Conservation (phyloP, 1,284 basidiomycete species). For the Leccinum solheimii region DNA sequence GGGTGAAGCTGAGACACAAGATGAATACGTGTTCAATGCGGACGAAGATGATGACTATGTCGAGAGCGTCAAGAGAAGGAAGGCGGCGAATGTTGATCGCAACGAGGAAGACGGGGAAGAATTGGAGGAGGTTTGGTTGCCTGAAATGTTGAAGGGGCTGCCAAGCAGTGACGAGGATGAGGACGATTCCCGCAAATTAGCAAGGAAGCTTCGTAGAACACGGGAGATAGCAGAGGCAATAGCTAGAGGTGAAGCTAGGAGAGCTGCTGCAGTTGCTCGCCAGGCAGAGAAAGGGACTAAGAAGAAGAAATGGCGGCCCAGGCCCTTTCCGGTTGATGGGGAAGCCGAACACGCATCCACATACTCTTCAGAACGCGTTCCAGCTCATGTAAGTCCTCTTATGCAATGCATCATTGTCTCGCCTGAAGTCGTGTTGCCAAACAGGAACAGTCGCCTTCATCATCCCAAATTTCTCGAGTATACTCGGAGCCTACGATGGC, state of each 20-base stretch:
- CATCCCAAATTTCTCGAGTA: slow-evolving; percentile 7
- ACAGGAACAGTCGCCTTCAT: slow-evolving; percentile 12
- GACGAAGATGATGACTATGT: slow-evolving; percentile 32
- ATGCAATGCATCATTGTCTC: background rate
- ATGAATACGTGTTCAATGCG: slow-evolving; percentile 22
- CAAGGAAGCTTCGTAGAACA: no score
- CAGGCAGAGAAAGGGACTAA: slow-evolving; percentile 7
- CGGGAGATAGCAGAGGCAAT: slow-evolving; percentile 13
- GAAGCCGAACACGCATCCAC: background rate
- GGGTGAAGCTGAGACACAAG: slow-evolving; percentile 34
- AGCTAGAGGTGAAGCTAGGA: slow-evolving; percentile 18
- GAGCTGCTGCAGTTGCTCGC: slow-evolving; percentile 12
- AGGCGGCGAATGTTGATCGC: slow-evolving; percentile 10
- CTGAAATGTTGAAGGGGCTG: slow-evolving; percentile 36
- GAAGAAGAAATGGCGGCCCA: slow-evolving; percentile 28
- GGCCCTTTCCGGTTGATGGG: slow-evolving; percentile 34
- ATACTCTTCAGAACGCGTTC: background rate
- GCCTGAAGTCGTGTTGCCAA: slow-evolving; percentile 1
- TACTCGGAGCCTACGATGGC: slow-evolving; percentile 14
- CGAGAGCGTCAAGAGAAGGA: slow-evolving; percentile 12
- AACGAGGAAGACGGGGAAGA: background rate
- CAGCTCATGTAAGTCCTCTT: slow-evolving; percentile 17
- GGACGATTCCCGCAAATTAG: slow-evolving; percentile 25
- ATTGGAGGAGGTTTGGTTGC: slow-evolving; percentile 22
- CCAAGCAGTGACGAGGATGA: slow-evolving; percentile 44